Evolutionary conservation across 1,284 basidiomycete genomes (phyloP).

Genomic region (Puccinia horiana): DNA sequence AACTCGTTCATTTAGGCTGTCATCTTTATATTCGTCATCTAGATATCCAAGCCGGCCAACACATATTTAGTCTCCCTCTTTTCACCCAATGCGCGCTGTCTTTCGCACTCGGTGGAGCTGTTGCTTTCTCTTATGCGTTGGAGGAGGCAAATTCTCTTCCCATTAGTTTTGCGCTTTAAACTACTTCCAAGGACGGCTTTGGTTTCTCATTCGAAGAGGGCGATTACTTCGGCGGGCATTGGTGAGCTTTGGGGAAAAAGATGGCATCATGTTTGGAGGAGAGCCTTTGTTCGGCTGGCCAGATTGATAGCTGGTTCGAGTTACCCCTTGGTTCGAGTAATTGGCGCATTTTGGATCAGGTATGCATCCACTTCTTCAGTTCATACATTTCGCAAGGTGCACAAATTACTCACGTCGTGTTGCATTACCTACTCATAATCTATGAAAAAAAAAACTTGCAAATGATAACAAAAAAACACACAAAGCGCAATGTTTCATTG

Average conservation of each 20-base stretch:
- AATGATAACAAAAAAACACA: neutral
- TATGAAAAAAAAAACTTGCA: neutral
- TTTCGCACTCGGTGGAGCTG: constrained; percentile 39
- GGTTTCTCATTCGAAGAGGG: constrained; percentile 25
- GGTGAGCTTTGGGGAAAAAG: constrained; percentile 33
- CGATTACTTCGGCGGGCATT: constrained; percentile 28
- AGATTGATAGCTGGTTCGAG: constrained; percentile 20
- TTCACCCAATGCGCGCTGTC: constrained; percentile 15
- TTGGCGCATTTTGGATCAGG: constrained; percentile 35
- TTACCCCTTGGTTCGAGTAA: neutral
- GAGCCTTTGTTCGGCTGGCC: constrained; percentile 18
- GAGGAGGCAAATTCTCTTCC: constrained; percentile 38
- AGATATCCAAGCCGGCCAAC: constrained; percentile 5
- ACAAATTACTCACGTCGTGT: neutral
- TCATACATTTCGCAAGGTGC: neutral
- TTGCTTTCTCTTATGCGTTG: constrained; percentile 27
- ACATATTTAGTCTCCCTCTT: constrained; percentile 5
- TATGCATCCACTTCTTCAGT: neutral
- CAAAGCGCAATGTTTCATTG: constrained; percentile 31
- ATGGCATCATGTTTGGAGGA: constrained; percentile 46
- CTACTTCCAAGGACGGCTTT: constrained; percentile 27
- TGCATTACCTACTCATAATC: too few species aligned
- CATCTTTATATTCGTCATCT: constrained; percentile 26
- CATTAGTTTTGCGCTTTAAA: constrained; percentile 28
- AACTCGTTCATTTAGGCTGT: constrained; percentile 35